Evolutionary conservation across 2,329 filamentous ascomycete genomes (phyloP).

Genomic region (Juglanconis sp.): DNA sequence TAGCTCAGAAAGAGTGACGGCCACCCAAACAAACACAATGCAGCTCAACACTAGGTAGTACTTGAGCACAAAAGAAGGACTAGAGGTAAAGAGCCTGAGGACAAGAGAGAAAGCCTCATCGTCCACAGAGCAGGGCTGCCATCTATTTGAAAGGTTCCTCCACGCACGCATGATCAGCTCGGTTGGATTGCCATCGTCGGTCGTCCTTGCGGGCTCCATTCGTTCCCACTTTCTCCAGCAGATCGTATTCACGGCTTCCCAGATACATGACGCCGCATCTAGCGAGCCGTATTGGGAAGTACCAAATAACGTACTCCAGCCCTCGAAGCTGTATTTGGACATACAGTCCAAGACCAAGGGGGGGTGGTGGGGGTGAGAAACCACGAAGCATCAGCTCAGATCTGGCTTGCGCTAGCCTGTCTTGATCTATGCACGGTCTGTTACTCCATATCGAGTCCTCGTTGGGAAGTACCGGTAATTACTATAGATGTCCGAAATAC

Average conservation of each 20-base stretch:
- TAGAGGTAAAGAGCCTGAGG: conserved; percentile 13
- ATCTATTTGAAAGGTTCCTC: conserved; percentile 6
- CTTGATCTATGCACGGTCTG: too few species aligned
- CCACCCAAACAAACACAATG: conserved; percentile 7
- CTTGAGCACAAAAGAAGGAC: conserved; percentile 17
- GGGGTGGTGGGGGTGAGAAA: too few species aligned
- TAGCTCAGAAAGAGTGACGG: conserved; percentile 6
- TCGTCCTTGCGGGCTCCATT: not conserved
- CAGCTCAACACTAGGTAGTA: conserved; percentile 11
- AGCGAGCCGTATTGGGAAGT: too few species aligned
- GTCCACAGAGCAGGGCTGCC: not conserved
- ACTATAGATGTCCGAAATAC: too few species aligned
- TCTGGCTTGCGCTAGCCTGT: too few species aligned
- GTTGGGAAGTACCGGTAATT: too few species aligned
- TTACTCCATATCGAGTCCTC: too few species aligned
- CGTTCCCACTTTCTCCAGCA: not conserved
- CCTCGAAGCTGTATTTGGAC: too few species aligned
- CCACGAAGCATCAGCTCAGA: too few species aligned
- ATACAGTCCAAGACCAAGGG: too few species aligned
- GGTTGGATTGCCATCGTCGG: not conserved
- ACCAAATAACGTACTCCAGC: too few species aligned
- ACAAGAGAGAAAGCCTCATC: not conserved
- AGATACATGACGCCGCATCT: not conserved
- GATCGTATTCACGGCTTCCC: not conserved
- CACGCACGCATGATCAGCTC: not conserved